Evolutionary conservation across 345 rosid genomes (phyloP).

Genomic region (Draba incana): DNA sequence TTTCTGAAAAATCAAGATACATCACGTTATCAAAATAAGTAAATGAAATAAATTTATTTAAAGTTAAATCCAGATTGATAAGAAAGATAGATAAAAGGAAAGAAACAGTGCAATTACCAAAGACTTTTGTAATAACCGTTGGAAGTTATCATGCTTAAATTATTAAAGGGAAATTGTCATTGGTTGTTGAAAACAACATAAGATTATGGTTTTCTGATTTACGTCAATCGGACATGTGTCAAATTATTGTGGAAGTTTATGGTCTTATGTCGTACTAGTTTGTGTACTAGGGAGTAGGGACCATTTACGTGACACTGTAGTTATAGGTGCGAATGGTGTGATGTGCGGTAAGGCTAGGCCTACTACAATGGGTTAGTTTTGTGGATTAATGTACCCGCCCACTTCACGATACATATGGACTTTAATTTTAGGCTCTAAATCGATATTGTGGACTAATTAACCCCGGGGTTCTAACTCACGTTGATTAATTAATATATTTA

Average conservation of each 20-base stretch:
- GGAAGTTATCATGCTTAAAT: slow-evolving; percentile 31
- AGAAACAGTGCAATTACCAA: slow-evolving; percentile 34
- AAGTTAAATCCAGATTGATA: slow-evolving; percentile 26
- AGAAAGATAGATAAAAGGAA: slow-evolving; percentile 17
- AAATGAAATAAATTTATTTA: slow-evolving; percentile 4
- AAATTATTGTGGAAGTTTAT: slow-evolving; percentile 17
- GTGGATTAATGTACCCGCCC: too few species aligned
- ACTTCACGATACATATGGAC: too few species aligned
- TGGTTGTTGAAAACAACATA: slow-evolving; percentile 22
- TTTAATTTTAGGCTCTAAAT: too few species aligned
- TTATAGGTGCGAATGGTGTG: too few species aligned
- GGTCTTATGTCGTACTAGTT: slow-evolving; percentile 21
- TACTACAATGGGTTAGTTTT: too few species aligned
- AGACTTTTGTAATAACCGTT: slow-evolving; percentile 35
- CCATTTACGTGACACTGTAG: slow-evolving; percentile 10
- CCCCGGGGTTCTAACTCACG: too few species aligned
- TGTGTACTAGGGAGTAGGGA: slow-evolving; percentile 5
- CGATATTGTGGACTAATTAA: too few species aligned
- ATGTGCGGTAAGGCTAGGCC: too few species aligned
- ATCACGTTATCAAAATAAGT: neutral
- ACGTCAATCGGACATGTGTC: slow-evolving; percentile 38
- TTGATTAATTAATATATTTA: too few species aligned
- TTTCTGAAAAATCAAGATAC: slow-evolving; percentile 8
- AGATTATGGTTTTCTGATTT: slow-evolving; percentile 13
- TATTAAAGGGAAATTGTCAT: neutral